Percentiles rank a stretch among this genome's conserved stretches.
These are phyloP conservation scores for Xylaria palmicola DNA, from an alignment of 495 filamentous ascomycete species.

Conservation along the genomic window DNA sequence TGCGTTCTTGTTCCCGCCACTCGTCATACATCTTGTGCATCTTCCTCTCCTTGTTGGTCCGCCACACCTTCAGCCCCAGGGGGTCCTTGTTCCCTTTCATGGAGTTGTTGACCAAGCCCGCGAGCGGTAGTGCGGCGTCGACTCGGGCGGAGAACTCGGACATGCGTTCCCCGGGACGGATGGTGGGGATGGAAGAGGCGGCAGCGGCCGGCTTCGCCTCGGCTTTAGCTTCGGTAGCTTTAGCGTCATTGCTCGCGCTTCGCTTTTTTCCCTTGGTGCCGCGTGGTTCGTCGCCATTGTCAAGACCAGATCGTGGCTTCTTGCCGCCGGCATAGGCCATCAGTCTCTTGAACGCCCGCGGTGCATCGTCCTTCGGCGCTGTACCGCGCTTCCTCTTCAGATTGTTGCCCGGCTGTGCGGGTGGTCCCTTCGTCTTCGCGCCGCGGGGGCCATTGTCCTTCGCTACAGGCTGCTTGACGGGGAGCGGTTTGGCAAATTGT, in stretches of 20 bases:
- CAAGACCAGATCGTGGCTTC: constrained; percentile 61
- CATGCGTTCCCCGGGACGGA: constrained; percentile 78
- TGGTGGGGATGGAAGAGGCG: constrained; percentile 61
- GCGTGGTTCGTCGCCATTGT: constrained; percentile 57
- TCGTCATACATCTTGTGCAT: constrained; percentile 77
- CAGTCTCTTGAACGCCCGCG: constrained; percentile 77
- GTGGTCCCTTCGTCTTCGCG: constrained; percentile 20
- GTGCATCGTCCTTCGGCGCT: constrained; percentile 69
- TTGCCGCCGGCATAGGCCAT: constrained; percentile 67
- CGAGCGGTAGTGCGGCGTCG: constrained; percentile 77
- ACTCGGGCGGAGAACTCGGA: constrained; percentile 83
- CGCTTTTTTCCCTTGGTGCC: constrained; percentile 51
- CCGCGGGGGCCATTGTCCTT: constrained; percentile 33
- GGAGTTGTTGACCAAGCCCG: constrained; percentile 57
- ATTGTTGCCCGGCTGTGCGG: constrained; percentile 32
- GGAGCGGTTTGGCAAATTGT: constrained; percentile 66
- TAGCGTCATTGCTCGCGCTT: neutral
- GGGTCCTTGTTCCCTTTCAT: constrained; percentile 49
- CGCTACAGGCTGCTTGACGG: constrained; percentile 43
- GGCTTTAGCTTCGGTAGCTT: constrained; percentile 16
- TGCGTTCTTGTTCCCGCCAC: constrained; percentile 69
- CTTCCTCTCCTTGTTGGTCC: constrained; percentile 78
- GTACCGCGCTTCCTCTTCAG: constrained; percentile 50
- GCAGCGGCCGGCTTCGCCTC: constrained; percentile 12
- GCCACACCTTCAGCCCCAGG: constrained; percentile 54